A percentile compares a stretch with the other conserved stretches of the same genome.
phyloP scores from a whole-genome alignment of 1,139 yeast species.

The Lodderomyces parapsilosis region DNA sequence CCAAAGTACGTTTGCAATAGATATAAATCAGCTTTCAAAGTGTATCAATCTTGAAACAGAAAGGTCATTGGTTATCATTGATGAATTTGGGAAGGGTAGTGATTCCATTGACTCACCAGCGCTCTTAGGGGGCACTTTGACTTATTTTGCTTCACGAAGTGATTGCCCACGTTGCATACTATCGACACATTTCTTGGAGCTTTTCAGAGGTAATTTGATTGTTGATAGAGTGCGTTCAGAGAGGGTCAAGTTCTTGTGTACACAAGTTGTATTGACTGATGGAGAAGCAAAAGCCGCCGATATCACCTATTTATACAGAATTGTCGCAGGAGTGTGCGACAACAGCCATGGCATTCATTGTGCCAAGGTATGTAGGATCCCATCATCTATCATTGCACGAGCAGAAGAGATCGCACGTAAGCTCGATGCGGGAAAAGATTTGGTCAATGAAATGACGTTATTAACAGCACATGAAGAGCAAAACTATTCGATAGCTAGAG shows the following conservation, averaged over 20 bases:
- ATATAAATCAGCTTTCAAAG: conserved; percentile 43
- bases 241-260: conserved; percentile 12
- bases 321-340: conserved; percentile 27
- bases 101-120: conserved; percentile 46
- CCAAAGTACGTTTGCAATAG: conserved; percentile 47
- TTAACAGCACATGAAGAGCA: conserved; percentile 16
- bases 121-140: conserved; percentile 37
- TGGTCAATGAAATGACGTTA: conserved; percentile 16
- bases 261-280: conserved; percentile 22
- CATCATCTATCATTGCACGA: conserved; percentile 21
- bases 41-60: conserved; percentile 33
- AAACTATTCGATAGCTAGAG: conserved; percentile 17
- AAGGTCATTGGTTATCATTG: conserved; percentile 40
- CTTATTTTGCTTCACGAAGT: conserved; percentile 17
- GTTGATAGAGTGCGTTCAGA: conserved; percentile 1
- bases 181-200: conserved; percentile 46
- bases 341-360: conserved; percentile 39
- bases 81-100: conserved; percentile 55
- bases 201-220: conserved; percentile 20
- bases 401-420: conserved; percentile 22
- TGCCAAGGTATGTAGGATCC: conserved; percentile 35
- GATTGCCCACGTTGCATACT: conserved; percentile 31
- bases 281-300: conserved; percentile 8
- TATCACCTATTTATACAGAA: conserved; percentile 30
- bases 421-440: conserved; percentile 17